A percentile compares a stretch with the other conserved stretches of the same genome.
phyloP scores from a whole-genome alignment of 176 grass and related monocot genomes.

The Aegilops sharonensis region DNA sequence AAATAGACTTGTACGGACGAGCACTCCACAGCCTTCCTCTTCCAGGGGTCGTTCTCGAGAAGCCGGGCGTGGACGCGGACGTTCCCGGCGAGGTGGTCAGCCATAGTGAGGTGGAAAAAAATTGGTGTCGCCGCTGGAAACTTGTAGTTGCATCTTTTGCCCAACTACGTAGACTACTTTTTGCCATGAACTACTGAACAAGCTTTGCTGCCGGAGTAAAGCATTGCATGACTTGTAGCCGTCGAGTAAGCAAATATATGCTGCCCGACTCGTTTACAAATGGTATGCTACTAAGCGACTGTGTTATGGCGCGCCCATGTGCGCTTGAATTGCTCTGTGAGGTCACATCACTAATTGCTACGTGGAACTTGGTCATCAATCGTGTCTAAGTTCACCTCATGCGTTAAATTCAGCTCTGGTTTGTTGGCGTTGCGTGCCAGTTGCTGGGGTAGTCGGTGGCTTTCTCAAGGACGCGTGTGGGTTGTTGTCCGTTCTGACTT shows the following conservation, averaged over 20 bases:
- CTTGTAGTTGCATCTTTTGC: neutral
- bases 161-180: neutral
- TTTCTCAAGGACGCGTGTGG: neutral
- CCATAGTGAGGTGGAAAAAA: neutral
- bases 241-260: neutral
- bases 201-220: neutral
- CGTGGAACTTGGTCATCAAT: neutral
- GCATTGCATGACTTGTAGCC: neutral
- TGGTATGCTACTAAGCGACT: neutral
- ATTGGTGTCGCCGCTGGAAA: neutral
- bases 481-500: no score
- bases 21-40: slow-evolving; percentile 25
- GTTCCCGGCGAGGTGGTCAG: slow-evolving; percentile 40
- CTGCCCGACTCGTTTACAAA: neutral
- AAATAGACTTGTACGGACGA: slow-evolving; percentile 31
- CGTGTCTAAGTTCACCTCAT: neutral
- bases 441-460: neutral
- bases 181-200: neutral
- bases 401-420: neutral
- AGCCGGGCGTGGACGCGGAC: slow-evolving; percentile 43
- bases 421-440: neutral
- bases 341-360: neutral
- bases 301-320: neutral
- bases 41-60: slow-evolving; percentile 44
- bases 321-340: neutral